Percentiles rank a stretch among this genome's conserved stretches.
Conservation (phyloP, 208 protist species). For the Wallacemonas sp. region DNA sequence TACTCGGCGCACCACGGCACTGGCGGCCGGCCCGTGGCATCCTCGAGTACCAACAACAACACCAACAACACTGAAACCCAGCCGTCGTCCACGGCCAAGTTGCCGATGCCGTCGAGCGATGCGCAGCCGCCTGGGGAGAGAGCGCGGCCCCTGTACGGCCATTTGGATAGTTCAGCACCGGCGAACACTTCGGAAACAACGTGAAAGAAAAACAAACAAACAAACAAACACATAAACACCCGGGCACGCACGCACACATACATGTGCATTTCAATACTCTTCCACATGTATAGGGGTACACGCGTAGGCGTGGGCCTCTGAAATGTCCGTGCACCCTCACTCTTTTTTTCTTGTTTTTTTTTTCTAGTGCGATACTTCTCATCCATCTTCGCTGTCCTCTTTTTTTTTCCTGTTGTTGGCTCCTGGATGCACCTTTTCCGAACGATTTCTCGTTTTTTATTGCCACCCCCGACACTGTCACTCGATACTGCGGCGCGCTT, state of each 20-base stretch:
- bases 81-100: no score
- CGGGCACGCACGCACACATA: neutral
- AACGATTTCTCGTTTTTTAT: no score
- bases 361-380: no score
- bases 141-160: slow-evolving; percentile 1
- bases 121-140: neutral
- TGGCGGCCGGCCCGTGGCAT: neutral
- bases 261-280: neutral
- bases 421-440: no score
- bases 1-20: neutral
- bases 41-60: neutral
- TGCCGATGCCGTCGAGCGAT: neutral
- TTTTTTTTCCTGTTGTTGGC: no score
- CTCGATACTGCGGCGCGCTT: no score
- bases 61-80: neutral
- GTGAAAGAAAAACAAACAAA: neutral
- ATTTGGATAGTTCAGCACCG: neutral
- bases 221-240: neutral
- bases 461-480: no score
- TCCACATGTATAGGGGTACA: no score
- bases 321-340: no score
- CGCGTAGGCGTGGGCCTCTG: no score
- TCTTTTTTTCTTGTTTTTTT: no score
- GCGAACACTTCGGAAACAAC: neutral
- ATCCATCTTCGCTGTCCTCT: no score